phyloP scores from a whole-genome alignment of 192 early-diverging fungal genomes.

The Backusella tuberculispora region DNA sequence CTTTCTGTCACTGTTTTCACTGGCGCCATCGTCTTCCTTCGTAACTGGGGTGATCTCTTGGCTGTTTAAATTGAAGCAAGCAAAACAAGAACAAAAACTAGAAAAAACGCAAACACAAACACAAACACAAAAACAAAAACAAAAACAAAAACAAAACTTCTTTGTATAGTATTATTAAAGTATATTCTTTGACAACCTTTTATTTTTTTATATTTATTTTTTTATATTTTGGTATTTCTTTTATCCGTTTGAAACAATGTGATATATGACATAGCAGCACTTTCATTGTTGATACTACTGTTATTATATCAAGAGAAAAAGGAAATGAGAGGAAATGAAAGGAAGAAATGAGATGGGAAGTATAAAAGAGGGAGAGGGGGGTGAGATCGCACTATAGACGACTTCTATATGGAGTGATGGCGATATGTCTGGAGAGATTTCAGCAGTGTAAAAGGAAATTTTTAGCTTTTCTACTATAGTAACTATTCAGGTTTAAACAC shows the following conservation, averaged over 20 bases:
- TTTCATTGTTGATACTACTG: not conserved
- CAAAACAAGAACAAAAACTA: too few species aligned
- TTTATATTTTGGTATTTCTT: not conserved
- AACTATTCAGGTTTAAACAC: not conserved
- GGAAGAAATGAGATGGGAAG: too few species aligned
- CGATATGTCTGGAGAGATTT: too few species aligned
- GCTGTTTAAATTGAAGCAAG: conserved; percentile 45
- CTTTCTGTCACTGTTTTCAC: conserved; percentile 60
- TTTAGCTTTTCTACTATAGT: not conserved
- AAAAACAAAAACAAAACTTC: not conserved
- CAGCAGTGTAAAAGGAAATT: not conserved
- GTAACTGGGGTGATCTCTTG: conserved; percentile 58
- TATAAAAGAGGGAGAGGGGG: too few species aligned
- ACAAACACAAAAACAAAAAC: too few species aligned
- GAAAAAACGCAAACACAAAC: not conserved
- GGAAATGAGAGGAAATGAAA: not conserved
- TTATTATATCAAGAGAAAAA: not conserved
- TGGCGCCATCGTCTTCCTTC: conserved; percentile 58
- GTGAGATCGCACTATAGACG: too few species aligned
- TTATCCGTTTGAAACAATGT: too few species aligned
- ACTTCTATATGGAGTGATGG: too few species aligned
- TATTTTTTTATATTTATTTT: not conserved
- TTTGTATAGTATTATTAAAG: not conserved
- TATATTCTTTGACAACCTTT: conserved; percentile 10
- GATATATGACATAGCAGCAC: not conserved